These are phyloP conservation scores for Geranium brycei DNA, from an alignment of 345 rosid genomes.

Conservation along the genomic window DNA sequence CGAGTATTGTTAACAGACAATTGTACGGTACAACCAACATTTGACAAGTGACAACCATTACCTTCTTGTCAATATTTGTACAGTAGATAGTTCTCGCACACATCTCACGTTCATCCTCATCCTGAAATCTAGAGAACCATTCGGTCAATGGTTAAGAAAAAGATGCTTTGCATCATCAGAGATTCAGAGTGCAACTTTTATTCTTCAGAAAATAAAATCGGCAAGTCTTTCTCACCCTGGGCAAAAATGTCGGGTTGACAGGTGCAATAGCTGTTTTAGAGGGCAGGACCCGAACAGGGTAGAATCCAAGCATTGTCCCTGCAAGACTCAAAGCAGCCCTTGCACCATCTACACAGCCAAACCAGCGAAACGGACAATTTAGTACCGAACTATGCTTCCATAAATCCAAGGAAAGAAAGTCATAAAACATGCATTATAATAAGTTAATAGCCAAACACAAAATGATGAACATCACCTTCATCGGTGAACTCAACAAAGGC, in stretches of 20 bases:
- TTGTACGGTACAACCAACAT: too few species aligned
- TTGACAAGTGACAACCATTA: conserved; percentile 4
- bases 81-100: conserved; percentile 86
- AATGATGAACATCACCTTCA: conserved; percentile 39
- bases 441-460: not conserved
- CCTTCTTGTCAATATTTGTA: conserved; percentile 91
- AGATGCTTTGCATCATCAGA: not conserved
- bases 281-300: conserved; percentile 80
- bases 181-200: not conserved
- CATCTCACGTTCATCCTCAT: conserved; percentile 91
- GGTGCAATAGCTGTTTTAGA: conserved; percentile 96
- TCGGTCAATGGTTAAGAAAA: not conserved
- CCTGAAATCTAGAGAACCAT: conserved; percentile 25
- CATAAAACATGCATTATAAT: not conserved
- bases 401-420: not conserved
- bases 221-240: conserved; percentile 46
- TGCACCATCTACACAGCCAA: conserved; percentile 53
- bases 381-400: not conserved
- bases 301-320: conserved; percentile 84
- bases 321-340: conserved; percentile 56
- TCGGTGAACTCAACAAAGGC: conserved; percentile 91
- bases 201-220: not conserved
- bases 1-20: not conserved
- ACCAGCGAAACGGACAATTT: conserved; percentile 13
- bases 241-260: conserved; percentile 85